These are phyloP conservation scores for Caryopteris hybrid DNA, from an alignment of 305 asterid species.

Conservation along the genomic window DNA sequence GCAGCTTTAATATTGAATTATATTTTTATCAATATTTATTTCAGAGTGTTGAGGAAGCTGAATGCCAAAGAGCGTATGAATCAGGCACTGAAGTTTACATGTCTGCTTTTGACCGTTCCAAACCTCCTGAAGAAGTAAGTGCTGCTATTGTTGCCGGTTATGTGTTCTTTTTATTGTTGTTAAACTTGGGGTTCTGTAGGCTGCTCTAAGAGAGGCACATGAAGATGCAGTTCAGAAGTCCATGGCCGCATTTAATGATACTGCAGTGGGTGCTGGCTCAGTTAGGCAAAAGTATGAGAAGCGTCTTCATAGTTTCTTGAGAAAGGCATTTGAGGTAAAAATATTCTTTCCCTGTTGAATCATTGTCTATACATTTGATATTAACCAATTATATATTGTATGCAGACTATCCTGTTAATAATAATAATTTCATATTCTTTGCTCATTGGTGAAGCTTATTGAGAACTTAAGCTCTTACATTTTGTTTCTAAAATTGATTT, in stretches of 20 bases:
- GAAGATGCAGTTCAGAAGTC: slow-evolving; percentile 85
- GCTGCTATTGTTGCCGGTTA: not conserved
- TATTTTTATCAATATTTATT: not conserved
- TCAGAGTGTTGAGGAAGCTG: slow-evolving; percentile 97
- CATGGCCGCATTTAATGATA: slow-evolving; percentile 60
- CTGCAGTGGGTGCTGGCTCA: slow-evolving; percentile 88
- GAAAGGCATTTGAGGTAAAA: slow-evolving; percentile 87
- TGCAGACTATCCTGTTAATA: not conserved
- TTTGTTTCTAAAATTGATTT: not conserved
- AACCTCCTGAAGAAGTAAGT: slow-evolving; percentile 93
- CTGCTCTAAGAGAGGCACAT: slow-evolving; percentile 83
- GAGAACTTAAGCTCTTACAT: not conserved
- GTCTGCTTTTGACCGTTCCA: slow-evolving; percentile 71
- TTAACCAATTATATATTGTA: not conserved
- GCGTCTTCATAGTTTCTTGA: slow-evolving; percentile 69
- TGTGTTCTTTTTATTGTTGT: not conserved
- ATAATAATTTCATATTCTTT: not conserved
- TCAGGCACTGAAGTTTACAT: slow-evolving; percentile 67
- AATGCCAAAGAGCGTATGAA: slow-evolving; percentile 92
- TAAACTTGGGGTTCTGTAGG: slow-evolving; percentile 30
- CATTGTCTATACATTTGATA: not conserved
- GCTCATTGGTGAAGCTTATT: not conserved
- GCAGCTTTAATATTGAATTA: not conserved
- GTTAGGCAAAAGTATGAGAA: slow-evolving; percentile 82
- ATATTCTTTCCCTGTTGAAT: slow-evolving; percentile 6